Percentiles rank a stretch among this genome's conserved stretches.
Conservation (phyloP, 768 basidiomycete species). For the Austroboletus eburneus region DNA sequence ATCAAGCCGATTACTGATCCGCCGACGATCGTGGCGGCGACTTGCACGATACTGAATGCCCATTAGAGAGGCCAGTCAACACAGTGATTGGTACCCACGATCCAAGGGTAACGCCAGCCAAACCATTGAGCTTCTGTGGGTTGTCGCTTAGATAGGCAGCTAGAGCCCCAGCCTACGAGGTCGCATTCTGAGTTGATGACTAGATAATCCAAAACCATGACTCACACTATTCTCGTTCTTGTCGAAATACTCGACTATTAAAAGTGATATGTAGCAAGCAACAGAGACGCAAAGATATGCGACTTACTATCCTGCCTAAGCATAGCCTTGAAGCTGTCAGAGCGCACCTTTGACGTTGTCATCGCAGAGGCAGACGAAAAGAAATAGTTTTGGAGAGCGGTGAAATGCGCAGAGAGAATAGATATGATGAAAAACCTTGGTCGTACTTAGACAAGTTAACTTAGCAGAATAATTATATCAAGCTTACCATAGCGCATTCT, state of each 20-base stretch:
- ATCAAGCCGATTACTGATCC: slow-evolving; percentile 78
- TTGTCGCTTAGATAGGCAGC: slow-evolving; percentile 79
- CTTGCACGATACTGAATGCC: slow-evolving; percentile 66
- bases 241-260: slow-evolving; percentile 80
- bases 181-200: background rate
- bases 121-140: slow-evolving; percentile 84
- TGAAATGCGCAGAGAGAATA: slow-evolving; percentile 56
- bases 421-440: slow-evolving; percentile 76
- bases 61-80: background rate
- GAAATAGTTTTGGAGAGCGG: slow-evolving; percentile 66
- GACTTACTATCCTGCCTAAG: slow-evolving; percentile 79
- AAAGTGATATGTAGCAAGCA: background rate
- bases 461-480: too few relatives aligned
- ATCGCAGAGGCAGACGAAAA: slow-evolving; percentile 66
- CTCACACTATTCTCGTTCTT: slow-evolving; percentile 74
- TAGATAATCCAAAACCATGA: background rate
- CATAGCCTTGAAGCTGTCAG: slow-evolving; percentile 71
- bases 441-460: slow-evolving; percentile 8
- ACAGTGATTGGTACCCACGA: slow-evolving; percentile 43
- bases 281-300: too few relatives aligned
- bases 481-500: slow-evolving; percentile 65
- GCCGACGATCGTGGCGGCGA: slow-evolving; percentile 57
- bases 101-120: slow-evolving; percentile 86
- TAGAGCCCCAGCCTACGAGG: slow-evolving; percentile 64
- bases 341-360: slow-evolving; percentile 68